A percentile compares a stretch with the other conserved stretches of the same genome.
phyloP scores from a whole-genome alignment of 2,329 filamentous ascomycete species.

The Xylariomycetidae sp. region DNA sequence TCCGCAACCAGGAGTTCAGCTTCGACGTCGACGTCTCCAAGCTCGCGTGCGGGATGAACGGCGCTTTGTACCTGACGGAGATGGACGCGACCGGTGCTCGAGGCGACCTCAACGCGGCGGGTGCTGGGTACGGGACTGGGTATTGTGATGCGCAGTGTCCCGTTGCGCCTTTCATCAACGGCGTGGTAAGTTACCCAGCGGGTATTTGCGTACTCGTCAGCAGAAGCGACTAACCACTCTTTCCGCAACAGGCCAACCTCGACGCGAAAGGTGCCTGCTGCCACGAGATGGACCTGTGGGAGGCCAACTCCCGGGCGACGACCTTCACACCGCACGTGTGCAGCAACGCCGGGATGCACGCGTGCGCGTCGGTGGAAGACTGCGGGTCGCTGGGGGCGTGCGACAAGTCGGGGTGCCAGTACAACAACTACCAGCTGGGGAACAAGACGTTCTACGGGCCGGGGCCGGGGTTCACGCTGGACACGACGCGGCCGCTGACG shows the following conservation, averaged over 20 bases:
- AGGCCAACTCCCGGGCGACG: slow-evolving; percentile 53
- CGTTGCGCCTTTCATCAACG: slow-evolving; percentile 39
- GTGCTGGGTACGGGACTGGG: slow-evolving; percentile 53
- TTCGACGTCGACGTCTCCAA: slow-evolving; percentile 61
- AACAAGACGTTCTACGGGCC: slow-evolving; percentile 20
- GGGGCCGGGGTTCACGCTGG: slow-evolving; percentile 14
- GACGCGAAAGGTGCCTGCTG: slow-evolving; percentile 57
- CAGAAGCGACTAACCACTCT: not conserved
- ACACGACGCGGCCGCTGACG: slow-evolving; percentile 23
- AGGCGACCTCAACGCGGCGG: slow-evolving; percentile 46
- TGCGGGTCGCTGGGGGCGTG: slow-evolving; percentile 27
- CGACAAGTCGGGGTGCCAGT: slow-evolving; percentile 31
- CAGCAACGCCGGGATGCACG: slow-evolving; percentile 32
- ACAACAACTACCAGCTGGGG: slow-evolving; percentile 30
- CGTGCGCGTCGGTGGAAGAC: slow-evolving; percentile 31
- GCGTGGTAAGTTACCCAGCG: too few relatives aligned
- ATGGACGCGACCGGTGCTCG: slow-evolving; percentile 58
- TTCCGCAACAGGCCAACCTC: too few relatives aligned
- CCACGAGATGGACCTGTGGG: slow-evolving; percentile 63
- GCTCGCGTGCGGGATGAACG: slow-evolving; percentile 60
- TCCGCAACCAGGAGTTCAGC: slow-evolving; percentile 55
- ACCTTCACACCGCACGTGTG: slow-evolving; percentile 56
- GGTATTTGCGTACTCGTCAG: too few relatives aligned
- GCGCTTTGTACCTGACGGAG: slow-evolving; percentile 56
- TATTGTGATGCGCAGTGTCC: slow-evolving; percentile 55